Evolutionary conservation across 371 early-diverging fungal genomes (phyloP).

Genomic region (Saksenaea oblongispora): DNA sequence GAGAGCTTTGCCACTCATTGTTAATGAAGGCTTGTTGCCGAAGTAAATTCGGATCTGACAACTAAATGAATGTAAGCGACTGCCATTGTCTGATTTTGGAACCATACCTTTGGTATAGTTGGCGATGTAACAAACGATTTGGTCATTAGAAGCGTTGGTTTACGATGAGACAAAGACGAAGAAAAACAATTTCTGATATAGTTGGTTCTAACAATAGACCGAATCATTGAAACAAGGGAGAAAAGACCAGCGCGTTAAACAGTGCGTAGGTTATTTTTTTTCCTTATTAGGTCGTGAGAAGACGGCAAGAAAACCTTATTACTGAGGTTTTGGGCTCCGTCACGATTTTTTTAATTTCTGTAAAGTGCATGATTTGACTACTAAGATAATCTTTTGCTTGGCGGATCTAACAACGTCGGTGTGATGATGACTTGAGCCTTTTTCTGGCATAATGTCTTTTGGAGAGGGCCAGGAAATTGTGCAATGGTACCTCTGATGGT

Average conservation of each 20-base stretch:
- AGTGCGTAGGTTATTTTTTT: background rate
- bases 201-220: background rate
- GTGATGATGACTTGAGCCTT: too few relatives aligned
- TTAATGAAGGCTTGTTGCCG: slow-evolving; percentile 54
- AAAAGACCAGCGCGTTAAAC: background rate
- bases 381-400: too few relatives aligned
- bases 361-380: too few relatives aligned
- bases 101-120: slow-evolving; percentile 34
- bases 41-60: slow-evolving; percentile 55
- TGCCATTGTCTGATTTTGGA: background rate
- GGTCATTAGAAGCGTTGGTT: background rate
- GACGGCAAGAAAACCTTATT: slow-evolving; percentile 16
- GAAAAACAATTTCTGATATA: background rate
- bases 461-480: too few relatives aligned
- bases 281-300: slow-evolving; percentile 1
- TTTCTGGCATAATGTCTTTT: too few relatives aligned
- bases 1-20: slow-evolving; percentile 53
- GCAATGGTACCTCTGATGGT: too few relatives aligned
- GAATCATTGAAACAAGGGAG: background rate
- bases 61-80: slow-evolving; percentile 25
- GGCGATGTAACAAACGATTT: slow-evolving; percentile 24
- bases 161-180: background rate
- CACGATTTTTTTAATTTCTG: too few relatives aligned
- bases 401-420: too few relatives aligned
- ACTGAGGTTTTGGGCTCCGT: too few relatives aligned